A percentile compares a stretch with the other conserved stretches of the same genome.
Conservation (phyloP, 768 basidiomycete species). For the Tricholoma saponaceum region DNA sequence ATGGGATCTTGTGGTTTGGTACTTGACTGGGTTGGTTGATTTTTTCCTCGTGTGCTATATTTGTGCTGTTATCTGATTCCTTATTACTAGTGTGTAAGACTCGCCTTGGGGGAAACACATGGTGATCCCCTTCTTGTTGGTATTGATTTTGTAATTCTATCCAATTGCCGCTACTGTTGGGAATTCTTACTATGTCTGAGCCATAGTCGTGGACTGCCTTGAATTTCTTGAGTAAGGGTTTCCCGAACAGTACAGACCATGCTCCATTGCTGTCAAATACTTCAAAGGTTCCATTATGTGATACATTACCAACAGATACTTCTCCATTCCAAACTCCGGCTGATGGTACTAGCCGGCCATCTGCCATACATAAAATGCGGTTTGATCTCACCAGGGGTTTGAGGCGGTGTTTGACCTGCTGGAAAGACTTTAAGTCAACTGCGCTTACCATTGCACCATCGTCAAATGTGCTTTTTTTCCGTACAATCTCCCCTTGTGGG, state of each 20-base stretch:
- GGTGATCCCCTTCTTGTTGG: background rate
- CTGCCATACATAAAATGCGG: constrained; percentile 18
- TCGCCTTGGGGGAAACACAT: background rate
- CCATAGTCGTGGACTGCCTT: background rate
- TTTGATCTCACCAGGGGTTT: background rate
- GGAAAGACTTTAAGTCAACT: background rate
- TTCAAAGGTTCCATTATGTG: constrained; percentile 13
- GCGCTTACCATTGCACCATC: background rate
- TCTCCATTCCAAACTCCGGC: constrained; percentile 3
- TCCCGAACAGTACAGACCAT: constrained; percentile 26
- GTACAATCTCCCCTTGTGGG: background rate
- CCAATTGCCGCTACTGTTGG: background rate
- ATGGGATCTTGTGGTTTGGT: background rate
- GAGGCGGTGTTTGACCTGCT: background rate
- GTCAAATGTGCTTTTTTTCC: background rate
- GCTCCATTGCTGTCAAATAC: constrained; percentile 22
- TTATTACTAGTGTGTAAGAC: constrained; percentile 6
- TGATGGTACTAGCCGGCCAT: constrained; percentile 13
- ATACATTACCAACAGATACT: background rate
- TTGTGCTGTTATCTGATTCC: constrained; percentile 9
- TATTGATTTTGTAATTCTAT: background rate
- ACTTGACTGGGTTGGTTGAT: background rate
- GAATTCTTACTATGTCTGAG: too few species aligned
- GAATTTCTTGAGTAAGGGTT: constrained; percentile 21
- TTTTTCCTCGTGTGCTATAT: background rate